Evolutionary conservation across 108 stramenopile species (phyloP).

Genomic region (Nitzschia sp.): DNA sequence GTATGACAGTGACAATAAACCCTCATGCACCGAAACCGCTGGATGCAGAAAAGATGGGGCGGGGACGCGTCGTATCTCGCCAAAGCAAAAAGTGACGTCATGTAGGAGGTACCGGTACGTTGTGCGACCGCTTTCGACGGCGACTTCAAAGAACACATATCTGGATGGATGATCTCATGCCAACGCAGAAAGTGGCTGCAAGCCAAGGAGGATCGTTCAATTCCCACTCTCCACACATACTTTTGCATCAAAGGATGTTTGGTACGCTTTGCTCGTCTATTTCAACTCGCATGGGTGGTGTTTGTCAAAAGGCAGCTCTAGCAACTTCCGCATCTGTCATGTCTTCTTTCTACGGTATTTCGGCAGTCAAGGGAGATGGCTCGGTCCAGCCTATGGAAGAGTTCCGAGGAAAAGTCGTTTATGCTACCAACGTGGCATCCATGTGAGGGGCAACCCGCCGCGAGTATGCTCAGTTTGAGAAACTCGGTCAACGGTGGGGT

Average conservation of each 20-base stretch:
- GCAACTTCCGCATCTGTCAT: conserved; percentile 20
- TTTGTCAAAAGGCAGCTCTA: not conserved
- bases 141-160: too few species aligned
- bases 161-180: too few species aligned
- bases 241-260: not conserved
- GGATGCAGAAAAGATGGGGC: too few species aligned
- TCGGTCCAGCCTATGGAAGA: conserved; percentile 36
- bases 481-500: conserved; percentile 38
- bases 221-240: too few species aligned
- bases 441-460: conserved; percentile 48
- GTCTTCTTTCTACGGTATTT: conserved; percentile 25
- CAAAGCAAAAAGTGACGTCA: too few species aligned
- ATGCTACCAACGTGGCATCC: conserved; percentile 49
- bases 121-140: too few species aligned
- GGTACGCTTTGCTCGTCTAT: not conserved
- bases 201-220: too few species aligned
- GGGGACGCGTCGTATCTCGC: too few species aligned
- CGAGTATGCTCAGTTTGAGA: conserved; percentile 51
- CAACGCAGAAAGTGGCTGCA: too few species aligned
- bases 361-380: conserved; percentile 30
- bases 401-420: conserved; percentile 43
- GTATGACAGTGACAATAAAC: too few species aligned
- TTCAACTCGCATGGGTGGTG: not conserved
- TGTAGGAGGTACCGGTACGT: too few species aligned
- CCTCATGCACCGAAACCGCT: too few species aligned